Conservation (phyloP, 495 filamentous ascomycete genomes). For the Neurospora sublineolata region DNA sequence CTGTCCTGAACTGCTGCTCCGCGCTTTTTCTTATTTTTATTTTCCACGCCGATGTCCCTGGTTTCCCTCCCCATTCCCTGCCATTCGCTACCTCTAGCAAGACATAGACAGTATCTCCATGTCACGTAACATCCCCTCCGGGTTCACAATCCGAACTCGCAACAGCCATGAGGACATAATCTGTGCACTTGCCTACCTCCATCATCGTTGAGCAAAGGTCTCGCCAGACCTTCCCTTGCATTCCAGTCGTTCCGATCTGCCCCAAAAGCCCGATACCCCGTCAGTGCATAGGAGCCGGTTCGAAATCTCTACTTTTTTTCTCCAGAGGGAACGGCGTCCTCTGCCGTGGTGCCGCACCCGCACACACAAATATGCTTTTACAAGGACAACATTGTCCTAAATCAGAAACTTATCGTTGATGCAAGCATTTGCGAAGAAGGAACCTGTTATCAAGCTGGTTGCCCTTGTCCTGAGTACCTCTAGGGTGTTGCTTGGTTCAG, state of each 20-base stretch:
- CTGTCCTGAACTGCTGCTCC: no score
- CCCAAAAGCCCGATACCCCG: neutral
- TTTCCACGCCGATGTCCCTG: neutral
- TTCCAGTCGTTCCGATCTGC: neutral
- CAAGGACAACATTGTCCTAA: neutral
- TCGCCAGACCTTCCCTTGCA: neutral
- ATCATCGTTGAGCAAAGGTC: neutral
- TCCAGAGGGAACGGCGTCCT: neutral
- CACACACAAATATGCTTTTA: neutral
- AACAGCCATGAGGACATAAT: neutral
- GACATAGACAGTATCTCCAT: neutral
- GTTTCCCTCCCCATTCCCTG: neutral
- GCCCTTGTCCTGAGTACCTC: no score
- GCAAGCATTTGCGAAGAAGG: neutral
- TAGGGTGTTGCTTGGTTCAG: neutral
- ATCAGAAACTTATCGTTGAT: neutral
- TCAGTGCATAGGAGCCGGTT: neutral
- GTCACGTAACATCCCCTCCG: neutral
- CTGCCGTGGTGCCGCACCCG: neutral
- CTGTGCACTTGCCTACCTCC: neutral
- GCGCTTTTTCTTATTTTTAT: neutral
- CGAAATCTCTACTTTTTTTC: neutral
- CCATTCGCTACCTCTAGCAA: neutral
- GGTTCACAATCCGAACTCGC: neutral
- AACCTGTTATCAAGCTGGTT: neutral